A percentile compares a stretch with the other conserved stretches of the same genome.
Evolutionary conservation across 768 basidiomycete genomes (phyloP).

Genomic region (Lenzites betulinus): DNA sequence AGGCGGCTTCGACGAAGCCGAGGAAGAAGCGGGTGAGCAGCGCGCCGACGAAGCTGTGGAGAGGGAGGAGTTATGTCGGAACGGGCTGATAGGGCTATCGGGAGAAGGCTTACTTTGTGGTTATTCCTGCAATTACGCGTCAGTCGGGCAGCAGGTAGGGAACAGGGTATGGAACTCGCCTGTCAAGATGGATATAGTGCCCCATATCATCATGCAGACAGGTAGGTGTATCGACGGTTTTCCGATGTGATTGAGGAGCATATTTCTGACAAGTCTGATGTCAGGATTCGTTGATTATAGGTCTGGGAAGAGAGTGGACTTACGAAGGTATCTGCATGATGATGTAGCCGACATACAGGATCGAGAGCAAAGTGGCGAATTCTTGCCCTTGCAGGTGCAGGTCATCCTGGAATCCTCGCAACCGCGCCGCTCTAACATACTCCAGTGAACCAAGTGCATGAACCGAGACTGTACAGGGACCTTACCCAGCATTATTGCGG

Average conservation of each 20-base stretch:
- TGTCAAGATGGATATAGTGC: conserved; percentile 50
- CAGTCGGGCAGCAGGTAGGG: background rate
- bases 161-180: conserved; percentile 26
- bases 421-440: conserved; percentile 59
- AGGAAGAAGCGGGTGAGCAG: conserved; percentile 76
- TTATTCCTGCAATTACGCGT: conserved; percentile 42
- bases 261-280: conserved; percentile 50
- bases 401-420: conserved; percentile 72
- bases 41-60: conserved; percentile 52
- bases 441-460: background rate
- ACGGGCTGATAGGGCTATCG: background rate
- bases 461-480: too few species aligned
- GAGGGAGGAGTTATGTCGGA: background rate
- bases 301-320: conserved; percentile 26
- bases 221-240: conserved; percentile 71
- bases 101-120: conserved; percentile 22
- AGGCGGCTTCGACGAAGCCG: conserved; percentile 61
- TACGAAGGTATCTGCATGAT: conserved; percentile 81
- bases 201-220: conserved; percentile 67
- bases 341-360: conserved; percentile 73
- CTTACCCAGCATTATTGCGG: conserved; percentile 67
- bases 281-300: background rate
- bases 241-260: conserved; percentile 66
- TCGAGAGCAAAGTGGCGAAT: conserved; percentile 67
- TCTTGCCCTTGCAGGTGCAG: conserved; percentile 62